Evolutionary conservation across 2,329 filamentous ascomycete species (phyloP).

Genomic region (Diaporthe sp.): DNA sequence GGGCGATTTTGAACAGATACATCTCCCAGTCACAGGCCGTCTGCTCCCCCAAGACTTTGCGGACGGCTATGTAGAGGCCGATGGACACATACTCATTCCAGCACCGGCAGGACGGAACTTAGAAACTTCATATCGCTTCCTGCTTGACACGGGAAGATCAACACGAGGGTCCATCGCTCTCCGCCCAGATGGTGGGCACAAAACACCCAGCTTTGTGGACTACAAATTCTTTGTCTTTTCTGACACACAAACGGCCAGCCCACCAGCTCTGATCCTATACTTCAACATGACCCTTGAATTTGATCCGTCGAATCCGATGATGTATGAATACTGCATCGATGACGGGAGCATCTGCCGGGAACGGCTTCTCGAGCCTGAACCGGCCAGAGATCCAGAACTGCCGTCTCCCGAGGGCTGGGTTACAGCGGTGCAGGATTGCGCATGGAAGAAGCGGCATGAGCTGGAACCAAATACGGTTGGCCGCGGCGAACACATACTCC

Average conservation of each 20-base stretch:
- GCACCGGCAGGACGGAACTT: constrained; percentile 45
- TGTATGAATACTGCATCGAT: constrained; percentile 57
- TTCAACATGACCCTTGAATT: constrained; percentile 52
- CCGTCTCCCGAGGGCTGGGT: constrained; percentile 38
- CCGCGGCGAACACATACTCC: constrained; percentile 42
- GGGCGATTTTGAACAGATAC: constrained; percentile 54
- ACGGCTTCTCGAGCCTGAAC: constrained; percentile 44
- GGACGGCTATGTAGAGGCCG: constrained; percentile 62
- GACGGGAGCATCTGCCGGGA: constrained; percentile 39
- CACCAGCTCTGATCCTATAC: constrained; percentile 51
- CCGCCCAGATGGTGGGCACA: not conserved
- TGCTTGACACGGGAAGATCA: constrained; percentile 56
- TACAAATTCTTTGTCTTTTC: constrained; percentile 34
- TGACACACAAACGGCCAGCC: not conserved
- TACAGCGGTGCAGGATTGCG: constrained; percentile 39
- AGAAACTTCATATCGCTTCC: constrained; percentile 48
- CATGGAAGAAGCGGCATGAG: constrained; percentile 35
- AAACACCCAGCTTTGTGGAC: constrained; percentile 1
- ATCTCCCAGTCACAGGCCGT: constrained; percentile 37
- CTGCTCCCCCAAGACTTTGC: constrained; percentile 53
- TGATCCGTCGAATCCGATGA: constrained; percentile 52
- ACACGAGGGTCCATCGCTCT: constrained; percentile 53
- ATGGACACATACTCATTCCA: constrained; percentile 52
- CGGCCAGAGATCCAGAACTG: constrained; percentile 26
- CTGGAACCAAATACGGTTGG: constrained; percentile 10